These are phyloP conservation scores for Amaranthus palmeri DNA, from an alignment of 148 eudicot species.

Conservation along the genomic window DNA sequence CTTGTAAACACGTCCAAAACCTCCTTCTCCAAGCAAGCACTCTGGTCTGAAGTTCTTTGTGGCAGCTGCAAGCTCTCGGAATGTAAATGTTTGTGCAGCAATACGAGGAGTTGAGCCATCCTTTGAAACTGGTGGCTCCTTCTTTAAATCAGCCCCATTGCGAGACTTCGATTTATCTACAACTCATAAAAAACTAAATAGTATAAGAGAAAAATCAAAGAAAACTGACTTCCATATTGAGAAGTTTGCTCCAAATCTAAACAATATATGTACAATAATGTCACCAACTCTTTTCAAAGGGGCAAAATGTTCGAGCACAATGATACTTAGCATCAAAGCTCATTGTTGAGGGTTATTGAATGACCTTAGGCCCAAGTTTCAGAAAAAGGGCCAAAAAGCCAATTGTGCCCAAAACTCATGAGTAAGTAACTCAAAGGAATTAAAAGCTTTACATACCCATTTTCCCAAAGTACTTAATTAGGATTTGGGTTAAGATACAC, in stretches of 20 bases:
- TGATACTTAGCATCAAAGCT: background rate
- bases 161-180: slow-evolving; percentile 66
- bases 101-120: slow-evolving; percentile 74
- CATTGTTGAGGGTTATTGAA: background rate
- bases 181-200: slow-evolving; percentile 1
- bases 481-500: background rate
- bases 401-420: background rate
- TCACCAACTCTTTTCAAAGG: background rate
- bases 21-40: slow-evolving; percentile 88
- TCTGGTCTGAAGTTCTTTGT: slow-evolving; percentile 89
- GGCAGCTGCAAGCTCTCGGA: slow-evolving; percentile 88
- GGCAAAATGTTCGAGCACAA: background rate
- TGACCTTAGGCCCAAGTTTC: background rate
- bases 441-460: background rate
- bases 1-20: slow-evolving; percentile 93
- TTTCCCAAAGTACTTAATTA: background rate
- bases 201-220: slow-evolving; percentile 9
- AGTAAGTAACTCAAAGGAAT: background rate
- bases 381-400: background rate
- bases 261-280: background rate
- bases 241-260: background rate
- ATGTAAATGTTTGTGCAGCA: slow-evolving; percentile 93
- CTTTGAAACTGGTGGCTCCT: slow-evolving; percentile 55
- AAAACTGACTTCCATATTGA: background rate
- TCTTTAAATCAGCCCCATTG: slow-evolving; percentile 57